Evolutionary conservation across 768 basidiomycete species (phyloP).

Genomic region (Chlorophyllum brunneum): DNA sequence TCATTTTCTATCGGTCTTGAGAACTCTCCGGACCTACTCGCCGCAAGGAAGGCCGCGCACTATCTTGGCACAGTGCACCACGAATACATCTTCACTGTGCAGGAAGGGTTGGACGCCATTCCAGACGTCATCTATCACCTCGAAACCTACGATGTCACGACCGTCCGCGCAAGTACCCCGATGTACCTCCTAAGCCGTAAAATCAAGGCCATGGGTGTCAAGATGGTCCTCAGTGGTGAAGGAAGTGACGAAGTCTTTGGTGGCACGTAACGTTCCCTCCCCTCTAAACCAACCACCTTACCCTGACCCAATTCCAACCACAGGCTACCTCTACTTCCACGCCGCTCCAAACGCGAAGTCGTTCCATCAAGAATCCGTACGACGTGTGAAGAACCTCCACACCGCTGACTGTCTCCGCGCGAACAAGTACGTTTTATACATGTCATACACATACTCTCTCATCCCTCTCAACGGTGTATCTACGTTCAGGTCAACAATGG

Average conservation of each 20-base stretch:
- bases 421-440: slow-evolving; percentile 69
- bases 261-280: slow-evolving; percentile 42
- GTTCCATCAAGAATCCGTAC: slow-evolving; percentile 94
- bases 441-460: neutral
- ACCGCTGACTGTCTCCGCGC: slow-evolving; percentile 96
- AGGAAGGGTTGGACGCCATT: slow-evolving; percentile 96
- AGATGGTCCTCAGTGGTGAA: slow-evolving; percentile 98
- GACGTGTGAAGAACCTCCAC: slow-evolving; percentile 95
- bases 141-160: slow-evolving; percentile 99
- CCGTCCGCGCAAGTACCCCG: slow-evolving; percentile 94
- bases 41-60: slow-evolving; percentile 89
- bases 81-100: slow-evolving; percentile 96
- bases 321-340: slow-evolving; percentile 99
- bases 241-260: slow-evolving; percentile 98
- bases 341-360: slow-evolving; percentile 85
- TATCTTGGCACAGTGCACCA: slow-evolving; percentile 95
- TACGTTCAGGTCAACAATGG: slow-evolving; percentile 85
- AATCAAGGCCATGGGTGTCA: slow-evolving; percentile 99
- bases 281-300: neutral
- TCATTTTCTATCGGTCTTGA: slow-evolving; percentile 97
- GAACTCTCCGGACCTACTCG: slow-evolving; percentile 91
- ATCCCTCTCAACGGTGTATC: neutral
- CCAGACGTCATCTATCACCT: slow-evolving; percentile 98
- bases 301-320: neutral
- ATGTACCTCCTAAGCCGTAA: slow-evolving; percentile 99